Evolutionary conservation across 2,329 filamentous ascomycete species (phyloP), one percentile per base, ranked within the genome.

Genomic region (Sporothrix euskadiensis): DNA sequence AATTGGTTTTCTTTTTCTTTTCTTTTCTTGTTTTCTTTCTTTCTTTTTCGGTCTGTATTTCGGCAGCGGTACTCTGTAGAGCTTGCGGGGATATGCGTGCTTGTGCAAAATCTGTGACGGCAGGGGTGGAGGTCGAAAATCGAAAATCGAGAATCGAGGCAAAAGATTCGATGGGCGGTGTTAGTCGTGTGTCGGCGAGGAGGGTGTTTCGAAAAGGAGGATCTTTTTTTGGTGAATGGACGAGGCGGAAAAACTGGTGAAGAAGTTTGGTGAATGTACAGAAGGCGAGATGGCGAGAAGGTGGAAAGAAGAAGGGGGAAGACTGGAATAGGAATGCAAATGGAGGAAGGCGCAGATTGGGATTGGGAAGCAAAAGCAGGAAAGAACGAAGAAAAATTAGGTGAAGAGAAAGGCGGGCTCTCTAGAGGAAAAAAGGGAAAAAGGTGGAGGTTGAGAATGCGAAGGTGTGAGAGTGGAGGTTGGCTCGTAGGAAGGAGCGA

Each of bases 391-490:
- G 47, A 61, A 61, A 71, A 49, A 61, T 63, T 47, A 47, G 69
- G 56, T 63, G 69, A 65, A 71, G 26, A 35, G 52, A 49, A 32
- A 49, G 19, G 66, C 66, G 30, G 47, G 66, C 66, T 22, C 19
- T 41, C 19, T 41, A 54, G 66, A 69, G 66, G 47, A 16, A 69
- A 69, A 47, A 69, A 69, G 47, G 65, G 65, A 49, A 71, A 71
- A 61, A 61, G 69, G 69, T 71, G 69, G 69, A 71, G 69, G 69
- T 71, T 57, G 68, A 70, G 39, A 61, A 69, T 39, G 66, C 8
- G 44, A 69, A 54, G 66, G 66, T 69, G 69, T 44, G 54, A 56
- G 68, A 32, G 68, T 44, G 68, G 35, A 71, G 39, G 39, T 44
- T 52, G 26, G 65, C 32, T 19, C 26, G 52, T 10, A 52, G 69